Conservation (phyloP, 2,329 filamentous ascomycete genomes). For the Macrophomina phaseolina region DNA sequence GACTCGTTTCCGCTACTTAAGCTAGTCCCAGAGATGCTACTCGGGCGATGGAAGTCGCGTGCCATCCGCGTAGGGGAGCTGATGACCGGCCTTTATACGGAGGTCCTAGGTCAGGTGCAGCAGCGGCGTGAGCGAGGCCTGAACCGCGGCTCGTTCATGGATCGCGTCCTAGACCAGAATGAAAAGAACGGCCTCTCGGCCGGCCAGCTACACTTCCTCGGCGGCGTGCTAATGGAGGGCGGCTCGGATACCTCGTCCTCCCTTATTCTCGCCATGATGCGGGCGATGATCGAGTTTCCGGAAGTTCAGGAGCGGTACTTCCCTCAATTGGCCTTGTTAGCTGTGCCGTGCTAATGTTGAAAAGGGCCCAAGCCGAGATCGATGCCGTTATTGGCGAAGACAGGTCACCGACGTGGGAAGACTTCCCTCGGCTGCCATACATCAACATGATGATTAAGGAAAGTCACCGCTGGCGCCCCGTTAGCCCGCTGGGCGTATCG, state of each 20-base stretch:
- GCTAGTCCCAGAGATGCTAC: conserved; percentile 42
- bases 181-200: not conserved
- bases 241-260: conserved; percentile 45
- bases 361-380: conserved; percentile 36
- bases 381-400: conserved; percentile 21
- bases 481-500: conserved; percentile 39
- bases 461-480: conserved; percentile 42
- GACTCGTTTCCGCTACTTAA: conserved; percentile 38
- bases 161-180: not conserved
- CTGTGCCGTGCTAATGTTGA: not conserved
- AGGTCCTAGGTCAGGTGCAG: conserved; percentile 32
- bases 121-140: conserved; percentile 32
- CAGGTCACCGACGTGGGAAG: not conserved
- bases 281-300: conserved; percentile 37
- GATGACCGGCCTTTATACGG: conserved; percentile 33
- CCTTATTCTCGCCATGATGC: conserved; percentile 36
- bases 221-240: conserved; percentile 42
- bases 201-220: conserved; percentile 46
- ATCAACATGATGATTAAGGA: conserved; percentile 37
- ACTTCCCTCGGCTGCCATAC: conserved; percentile 20
- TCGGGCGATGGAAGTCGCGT: conserved; percentile 31
- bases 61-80: conserved; percentile 28
- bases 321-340: too few species aligned
- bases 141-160: not conserved
- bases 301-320: conserved; percentile 34